Percentiles rank a stretch among this genome's conserved stretches.
phyloP scores from a whole-genome alignment of 2,329 filamentous ascomycete species.

The Arthrobotrys iridis region DNA sequence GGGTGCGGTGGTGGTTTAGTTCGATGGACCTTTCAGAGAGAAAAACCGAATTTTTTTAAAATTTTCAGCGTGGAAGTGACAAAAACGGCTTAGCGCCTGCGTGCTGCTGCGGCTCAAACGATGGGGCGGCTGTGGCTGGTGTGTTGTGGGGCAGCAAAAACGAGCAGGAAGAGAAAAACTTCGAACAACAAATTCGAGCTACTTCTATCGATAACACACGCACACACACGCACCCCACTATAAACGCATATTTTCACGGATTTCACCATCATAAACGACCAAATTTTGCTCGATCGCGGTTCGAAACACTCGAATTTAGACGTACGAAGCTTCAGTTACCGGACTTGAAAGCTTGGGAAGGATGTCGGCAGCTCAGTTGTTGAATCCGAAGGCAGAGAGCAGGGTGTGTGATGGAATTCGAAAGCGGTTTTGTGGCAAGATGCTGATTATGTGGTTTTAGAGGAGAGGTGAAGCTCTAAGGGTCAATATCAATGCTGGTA shows the following conservation, averaged over 20 bases:
- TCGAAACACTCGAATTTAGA: background rate
- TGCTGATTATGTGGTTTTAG: slow-evolving; percentile 68
- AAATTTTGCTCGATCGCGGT: background rate
- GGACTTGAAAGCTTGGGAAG: slow-evolving; percentile 56
- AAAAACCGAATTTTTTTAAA: slow-evolving; percentile 49
- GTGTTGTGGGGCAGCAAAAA: slow-evolving; percentile 7
- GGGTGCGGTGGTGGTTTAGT: slow-evolving; percentile 9
- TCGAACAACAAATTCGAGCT: slow-evolving; percentile 51
- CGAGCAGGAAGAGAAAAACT: slow-evolving; percentile 39
- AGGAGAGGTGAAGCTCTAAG: slow-evolving; percentile 94
- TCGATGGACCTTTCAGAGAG: slow-evolving; percentile 21
- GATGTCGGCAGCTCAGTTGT: slow-evolving; percentile 97
- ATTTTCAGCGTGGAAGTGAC: slow-evolving; percentile 47
- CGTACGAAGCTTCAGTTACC: slow-evolving; percentile 17
- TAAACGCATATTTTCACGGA: background rate
- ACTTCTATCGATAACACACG: slow-evolving; percentile 49
- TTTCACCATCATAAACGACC: slow-evolving; percentile 14
- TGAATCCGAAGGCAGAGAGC: slow-evolving; percentile 98
- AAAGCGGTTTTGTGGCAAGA: slow-evolving; percentile 57
- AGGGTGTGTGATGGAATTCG: slow-evolving; percentile 71
- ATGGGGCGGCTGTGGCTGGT: background rate
- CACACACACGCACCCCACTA: slow-evolving; percentile 33
- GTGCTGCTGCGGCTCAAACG: slow-evolving; percentile 30
- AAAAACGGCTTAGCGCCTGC: slow-evolving; percentile 39
- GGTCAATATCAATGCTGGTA: slow-evolving; percentile 94